Base-by-base conservation (phyloP, 345 rosid species). In the Cardamine chenopodiifolia region DNA sequence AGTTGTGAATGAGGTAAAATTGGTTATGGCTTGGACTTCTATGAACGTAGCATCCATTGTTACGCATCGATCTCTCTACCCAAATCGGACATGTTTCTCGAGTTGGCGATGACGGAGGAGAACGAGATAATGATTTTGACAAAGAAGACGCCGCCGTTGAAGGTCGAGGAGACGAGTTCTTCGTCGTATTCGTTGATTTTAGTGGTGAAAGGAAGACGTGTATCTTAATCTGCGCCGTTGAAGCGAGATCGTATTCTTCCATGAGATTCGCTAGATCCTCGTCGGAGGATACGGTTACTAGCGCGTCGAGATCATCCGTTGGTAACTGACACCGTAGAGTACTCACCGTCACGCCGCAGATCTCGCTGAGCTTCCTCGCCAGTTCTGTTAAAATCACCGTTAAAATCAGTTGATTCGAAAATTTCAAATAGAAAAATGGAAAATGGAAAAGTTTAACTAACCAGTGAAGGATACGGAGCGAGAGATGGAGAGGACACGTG, bases 281-380 rank as follows among this genome's bases (percentile, higher is more conserved):
- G 79, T 88, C 95, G 59, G 90, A 90, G 67, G 92, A 83, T 54
- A 94, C 76, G 29, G 92, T 85, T 19, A 91, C 88, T 64, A 94
- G 84, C 25, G 97, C 92, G 66, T 94, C 98, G 2, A 94, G 86
- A 79, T 94, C 98, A 56, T 90, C 97, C 3, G 83, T 73, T 3
- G 97, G 98, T 71, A 94, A 80, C 73, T 91, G 96, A 80, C 96
- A 94, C n/a, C 98, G 96, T 4, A 94, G 67, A 76, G 10, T 34
- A 34, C 45, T 78, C 81, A 85, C 85, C 35, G 81, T 1, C 0
- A 68, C 13, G 34, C 95, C 92, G 69, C 92, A 82, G 74, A 94
- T 73, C 78, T 83, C 93, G 40, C 85, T 81, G 59, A 94, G 81
- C 89, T 94, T 94, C 78, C 44, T 77, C 71, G 74, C 69, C 26